phyloP scores from a whole-genome alignment of 164 flowering plant species.

The Berberis vulgaris region DNA sequence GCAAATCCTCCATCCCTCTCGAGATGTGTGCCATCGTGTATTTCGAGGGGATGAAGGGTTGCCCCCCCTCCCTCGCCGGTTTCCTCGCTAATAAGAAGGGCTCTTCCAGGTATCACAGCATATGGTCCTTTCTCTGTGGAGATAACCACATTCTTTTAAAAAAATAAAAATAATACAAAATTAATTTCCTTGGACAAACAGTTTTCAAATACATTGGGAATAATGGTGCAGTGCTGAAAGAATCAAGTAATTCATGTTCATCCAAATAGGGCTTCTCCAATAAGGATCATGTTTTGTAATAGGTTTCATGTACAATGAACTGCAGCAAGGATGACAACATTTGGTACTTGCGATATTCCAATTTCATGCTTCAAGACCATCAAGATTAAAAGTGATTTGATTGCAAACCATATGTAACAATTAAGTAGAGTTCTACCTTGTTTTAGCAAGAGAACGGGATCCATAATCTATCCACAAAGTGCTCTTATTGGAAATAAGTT shows the following conservation, averaged over 20 bases:
- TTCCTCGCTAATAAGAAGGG: constrained; percentile 81
- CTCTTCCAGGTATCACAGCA: constrained; percentile 29
- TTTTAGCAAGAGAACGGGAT: constrained; percentile 76
- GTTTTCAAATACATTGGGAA: constrained; percentile 42
- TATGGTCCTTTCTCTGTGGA: constrained; percentile 47
- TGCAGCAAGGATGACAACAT: constrained; percentile 17
- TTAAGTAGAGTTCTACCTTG: constrained; percentile 52
- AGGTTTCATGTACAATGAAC: constrained; percentile 89
- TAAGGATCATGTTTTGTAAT: constrained; percentile 95
- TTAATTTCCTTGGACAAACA: not conserved
- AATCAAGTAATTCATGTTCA: constrained; percentile 94
- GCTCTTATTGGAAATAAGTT: constrained; percentile 76
- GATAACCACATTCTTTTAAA: not conserved
- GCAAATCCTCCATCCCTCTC: no score
- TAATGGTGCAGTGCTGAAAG: constrained; percentile 85
- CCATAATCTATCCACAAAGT: constrained; percentile 82
- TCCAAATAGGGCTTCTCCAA: constrained; percentile 98
- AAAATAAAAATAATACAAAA: not conserved
- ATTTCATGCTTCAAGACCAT: constrained; percentile 3
- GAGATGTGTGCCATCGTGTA: no score
- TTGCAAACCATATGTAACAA: not conserved
- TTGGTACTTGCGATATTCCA: no score
- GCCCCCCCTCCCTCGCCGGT: no score
- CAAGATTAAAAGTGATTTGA: not conserved
- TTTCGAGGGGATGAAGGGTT: no score